Evolutionary conservation across 768 basidiomycete species (phyloP).

Genomic region (Mycena indigotica): DNA sequence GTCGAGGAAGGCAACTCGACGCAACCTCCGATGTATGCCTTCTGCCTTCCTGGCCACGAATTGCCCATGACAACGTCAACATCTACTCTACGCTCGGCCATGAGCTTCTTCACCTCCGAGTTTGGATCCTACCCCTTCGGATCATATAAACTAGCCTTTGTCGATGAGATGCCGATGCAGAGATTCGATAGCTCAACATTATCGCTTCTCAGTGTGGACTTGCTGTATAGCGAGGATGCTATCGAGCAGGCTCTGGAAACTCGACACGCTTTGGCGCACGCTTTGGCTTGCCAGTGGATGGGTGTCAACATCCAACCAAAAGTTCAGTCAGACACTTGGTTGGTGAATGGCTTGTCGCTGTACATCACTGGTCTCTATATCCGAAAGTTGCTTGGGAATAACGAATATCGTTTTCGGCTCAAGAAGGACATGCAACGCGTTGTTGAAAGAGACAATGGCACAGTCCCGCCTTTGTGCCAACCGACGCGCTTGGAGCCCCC

Average conservation of each 20-base stretch:
- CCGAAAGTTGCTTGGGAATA: slow-evolving; percentile 87
- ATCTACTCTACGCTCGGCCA: slow-evolving; percentile 79
- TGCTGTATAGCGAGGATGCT: slow-evolving; percentile 84
- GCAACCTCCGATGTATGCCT: slow-evolving; percentile 83
- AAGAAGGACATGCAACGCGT: slow-evolving; percentile 97
- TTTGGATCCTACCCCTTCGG: slow-evolving; percentile 96
- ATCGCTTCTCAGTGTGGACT: slow-evolving; percentile 74
- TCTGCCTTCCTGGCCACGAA: slow-evolving; percentile 91
- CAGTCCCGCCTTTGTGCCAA: slow-evolving; percentile 91
- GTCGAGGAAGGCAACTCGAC: slow-evolving; percentile 63
- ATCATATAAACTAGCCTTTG: slow-evolving; percentile 92
- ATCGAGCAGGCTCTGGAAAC: slow-evolving; percentile 95
- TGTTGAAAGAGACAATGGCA: slow-evolving; percentile 82
- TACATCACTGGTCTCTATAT: slow-evolving; percentile 90
- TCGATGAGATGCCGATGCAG: slow-evolving; percentile 81
- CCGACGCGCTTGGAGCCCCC: slow-evolving; percentile 85
- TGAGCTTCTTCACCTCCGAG: slow-evolving; percentile 89
- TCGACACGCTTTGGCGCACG: slow-evolving; percentile 81
- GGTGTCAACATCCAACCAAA: slow-evolving; percentile 96
- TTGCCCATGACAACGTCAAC: slow-evolving; percentile 68
- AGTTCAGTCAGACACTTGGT: slow-evolving; percentile 92
- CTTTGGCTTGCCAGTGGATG: slow-evolving; percentile 94
- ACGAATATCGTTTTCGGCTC: slow-evolving; percentile 93
- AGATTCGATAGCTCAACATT: slow-evolving; percentile 86
- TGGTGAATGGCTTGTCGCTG: slow-evolving; percentile 90